These are phyloP conservation scores for Monosporascus sp. DNA, from an alignment of 2,329 filamentous ascomycete species.

Conservation along the genomic window DNA sequence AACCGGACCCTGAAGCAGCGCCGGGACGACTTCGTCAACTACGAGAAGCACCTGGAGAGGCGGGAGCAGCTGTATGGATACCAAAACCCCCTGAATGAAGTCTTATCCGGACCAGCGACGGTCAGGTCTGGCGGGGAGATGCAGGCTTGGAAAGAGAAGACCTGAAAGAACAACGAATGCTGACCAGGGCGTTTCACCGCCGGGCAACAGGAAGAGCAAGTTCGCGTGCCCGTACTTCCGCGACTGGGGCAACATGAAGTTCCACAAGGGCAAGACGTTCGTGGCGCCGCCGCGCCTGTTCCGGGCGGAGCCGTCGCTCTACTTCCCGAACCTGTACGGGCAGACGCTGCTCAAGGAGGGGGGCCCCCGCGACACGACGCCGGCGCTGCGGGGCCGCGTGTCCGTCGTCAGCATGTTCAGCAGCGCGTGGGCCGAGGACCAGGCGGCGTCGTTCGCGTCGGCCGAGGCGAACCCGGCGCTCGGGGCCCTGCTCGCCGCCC, in stretches of 20 bases:
- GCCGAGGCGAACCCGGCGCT: constrained; percentile 64
- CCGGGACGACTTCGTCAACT: constrained; percentile 75
- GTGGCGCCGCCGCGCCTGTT: constrained; percentile 80
- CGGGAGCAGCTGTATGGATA: constrained; percentile 65
- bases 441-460: constrained; percentile 68
- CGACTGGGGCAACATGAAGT: constrained; percentile 81
- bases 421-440: constrained; percentile 78
- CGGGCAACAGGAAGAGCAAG: constrained; percentile 57
- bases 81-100: not conserved
- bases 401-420: constrained; percentile 78
- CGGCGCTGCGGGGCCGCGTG: constrained; percentile 65
- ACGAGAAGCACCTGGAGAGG: constrained; percentile 74
- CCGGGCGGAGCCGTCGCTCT: constrained; percentile 74
- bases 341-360: constrained; percentile 60
- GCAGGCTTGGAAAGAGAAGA: no score
- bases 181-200: not conserved
- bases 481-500: constrained; percentile 51
- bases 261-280: constrained; percentile 89
- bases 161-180: not conserved
- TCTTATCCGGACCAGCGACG: no score
- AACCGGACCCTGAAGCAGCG: constrained; percentile 60
- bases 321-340: constrained; percentile 89
- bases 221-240: constrained; percentile 89
- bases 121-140: no score
- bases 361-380: constrained; percentile 64